A percentile compares a stretch with the other conserved stretches of the same genome.
These are phyloP conservation scores for Aspergillus heteromorphus DNA, from an alignment of 495 filamentous ascomycete species.

Conservation along the genomic window DNA sequence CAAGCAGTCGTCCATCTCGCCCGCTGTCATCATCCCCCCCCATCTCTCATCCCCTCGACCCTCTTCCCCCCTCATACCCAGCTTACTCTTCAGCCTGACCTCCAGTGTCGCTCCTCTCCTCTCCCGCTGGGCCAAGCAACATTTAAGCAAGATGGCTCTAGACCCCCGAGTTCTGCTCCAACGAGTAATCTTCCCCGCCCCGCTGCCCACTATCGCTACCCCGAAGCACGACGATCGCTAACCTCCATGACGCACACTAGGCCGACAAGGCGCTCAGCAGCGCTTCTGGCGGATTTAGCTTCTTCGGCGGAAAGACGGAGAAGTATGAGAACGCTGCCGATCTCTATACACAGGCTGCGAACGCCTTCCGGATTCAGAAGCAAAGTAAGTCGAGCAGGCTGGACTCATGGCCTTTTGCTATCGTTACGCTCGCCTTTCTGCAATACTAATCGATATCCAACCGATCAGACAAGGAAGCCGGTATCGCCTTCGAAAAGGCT, in stretches of 20 bases:
- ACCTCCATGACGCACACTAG: conserved; percentile 39
- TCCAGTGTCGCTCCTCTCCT: conserved; percentile 3
- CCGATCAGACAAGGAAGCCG: conserved; percentile 67
- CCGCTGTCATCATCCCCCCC: background rate
- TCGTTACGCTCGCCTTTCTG: background rate
- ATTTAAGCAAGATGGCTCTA: conserved; percentile 29
- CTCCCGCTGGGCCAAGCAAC: background rate
- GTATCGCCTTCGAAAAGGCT: conserved; percentile 71
- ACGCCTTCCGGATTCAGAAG: conserved; percentile 72
- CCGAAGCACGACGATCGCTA: conserved; percentile 25
- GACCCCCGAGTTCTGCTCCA: conserved; percentile 57
- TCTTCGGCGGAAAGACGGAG: conserved; percentile 74
- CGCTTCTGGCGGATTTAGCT: conserved; percentile 65
- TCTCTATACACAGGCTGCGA: conserved; percentile 73
- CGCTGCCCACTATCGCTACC: conserved; percentile 15
- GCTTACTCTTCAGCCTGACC: background rate
- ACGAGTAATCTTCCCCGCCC: conserved; percentile 37
- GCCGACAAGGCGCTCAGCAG: conserved; percentile 70
- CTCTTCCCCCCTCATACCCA: background rate
- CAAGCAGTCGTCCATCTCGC: background rate
- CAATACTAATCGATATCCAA: background rate
- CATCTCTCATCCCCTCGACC: background rate
- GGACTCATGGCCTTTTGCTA: background rate
- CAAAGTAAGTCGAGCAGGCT: conserved; percentile 43
- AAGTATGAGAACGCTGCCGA: conserved; percentile 83